These are phyloP conservation scores for Fraxinus paxiana DNA, from an alignment of 305 asterid genomes.

Conservation along the genomic window DNA sequence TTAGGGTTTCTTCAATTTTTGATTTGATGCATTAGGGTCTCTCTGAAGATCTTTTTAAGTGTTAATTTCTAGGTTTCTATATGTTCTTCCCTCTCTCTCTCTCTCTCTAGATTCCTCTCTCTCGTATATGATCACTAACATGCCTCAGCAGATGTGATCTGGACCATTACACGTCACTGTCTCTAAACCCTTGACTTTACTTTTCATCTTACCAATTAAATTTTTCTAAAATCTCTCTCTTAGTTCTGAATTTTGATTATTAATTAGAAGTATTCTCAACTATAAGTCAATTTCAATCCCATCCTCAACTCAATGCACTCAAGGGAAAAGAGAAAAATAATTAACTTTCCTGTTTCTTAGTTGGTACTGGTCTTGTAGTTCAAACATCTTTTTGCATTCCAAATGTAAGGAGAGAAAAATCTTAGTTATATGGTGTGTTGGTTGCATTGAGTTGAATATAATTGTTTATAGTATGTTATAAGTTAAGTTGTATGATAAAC, in stretches of 20 bases:
- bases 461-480: not conserved
- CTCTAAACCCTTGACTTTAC: not conserved
- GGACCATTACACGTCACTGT: constrained; percentile 19
- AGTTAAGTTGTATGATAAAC: not conserved
- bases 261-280: not conserved
- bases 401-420: not conserved
- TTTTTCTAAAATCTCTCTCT: no score
- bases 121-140: not conserved
- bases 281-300: not conserved
- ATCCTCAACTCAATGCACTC: not conserved
- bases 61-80: not conserved
- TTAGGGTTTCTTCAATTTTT: no score
- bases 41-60: not conserved
- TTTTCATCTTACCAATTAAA: not conserved
- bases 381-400: not conserved
- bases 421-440: not conserved
- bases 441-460: not conserved
- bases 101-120: not conserved
- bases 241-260: no score
- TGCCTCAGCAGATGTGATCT: constrained; percentile 1
- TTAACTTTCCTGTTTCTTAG: not conserved
- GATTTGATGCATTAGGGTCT: not conserved
- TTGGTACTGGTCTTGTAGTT: not conserved
- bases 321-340: not conserved
- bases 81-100: not conserved